Evolutionary conservation across 345 rosid species (phyloP).

Genomic region (Rhodamnia argentea): DNA sequence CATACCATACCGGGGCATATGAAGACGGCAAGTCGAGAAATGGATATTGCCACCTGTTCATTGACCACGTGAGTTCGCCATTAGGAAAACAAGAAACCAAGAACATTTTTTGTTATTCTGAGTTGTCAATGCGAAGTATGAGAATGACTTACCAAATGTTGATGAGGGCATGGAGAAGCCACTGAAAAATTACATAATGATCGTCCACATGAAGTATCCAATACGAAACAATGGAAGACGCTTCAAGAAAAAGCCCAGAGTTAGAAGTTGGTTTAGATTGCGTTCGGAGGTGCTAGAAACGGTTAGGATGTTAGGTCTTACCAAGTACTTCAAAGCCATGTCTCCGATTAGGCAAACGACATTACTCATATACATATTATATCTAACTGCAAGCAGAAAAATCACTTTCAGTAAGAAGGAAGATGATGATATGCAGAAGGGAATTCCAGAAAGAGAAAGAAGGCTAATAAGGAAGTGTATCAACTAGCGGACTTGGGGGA

Average conservation of each 20-base stretch:
- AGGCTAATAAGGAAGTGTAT: not conserved
- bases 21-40: constrained; percentile 85
- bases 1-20: constrained; percentile 83
- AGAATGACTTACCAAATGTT: not conserved
- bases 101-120: not conserved
- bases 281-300: not conserved
- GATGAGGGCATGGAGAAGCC: constrained; percentile 69
- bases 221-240: constrained; percentile 81
- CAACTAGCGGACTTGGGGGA: not conserved
- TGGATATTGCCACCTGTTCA: constrained; percentile 97
- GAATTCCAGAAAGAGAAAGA: not conserved
- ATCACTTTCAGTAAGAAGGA: not conserved
- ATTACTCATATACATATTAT: constrained; percentile 74
- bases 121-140: not conserved
- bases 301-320: constrained; percentile 8
- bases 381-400: constrained; percentile 39
- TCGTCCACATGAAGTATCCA: constrained; percentile 82
- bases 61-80: not conserved
- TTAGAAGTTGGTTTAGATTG: not conserved
- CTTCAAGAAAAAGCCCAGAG: constrained; percentile 21
- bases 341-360: constrained; percentile 75
- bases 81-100: not conserved
- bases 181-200: constrained; percentile 70
- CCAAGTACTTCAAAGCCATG: constrained; percentile 74
- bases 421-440: not conserved